Conservation (phyloP, 2,329 filamentous ascomycete genomes). For the Neobulgaria alba region DNA sequence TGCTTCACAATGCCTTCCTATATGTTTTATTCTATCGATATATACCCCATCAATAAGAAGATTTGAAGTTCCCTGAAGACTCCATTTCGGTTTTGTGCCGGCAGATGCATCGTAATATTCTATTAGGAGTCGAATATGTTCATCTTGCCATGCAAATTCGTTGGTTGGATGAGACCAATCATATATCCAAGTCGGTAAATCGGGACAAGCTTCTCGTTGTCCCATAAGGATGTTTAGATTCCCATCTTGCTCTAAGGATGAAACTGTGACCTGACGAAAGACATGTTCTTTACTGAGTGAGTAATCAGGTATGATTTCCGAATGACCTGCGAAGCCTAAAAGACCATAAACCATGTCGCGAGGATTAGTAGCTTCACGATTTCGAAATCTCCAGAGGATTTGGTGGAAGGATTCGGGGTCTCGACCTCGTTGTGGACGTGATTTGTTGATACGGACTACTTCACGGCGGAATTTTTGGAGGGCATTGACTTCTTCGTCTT, state of each 20-base stretch:
- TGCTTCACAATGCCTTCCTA: neutral
- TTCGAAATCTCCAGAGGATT: neutral
- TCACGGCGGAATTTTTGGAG: neutral
- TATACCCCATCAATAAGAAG: neutral
- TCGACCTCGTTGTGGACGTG: neutral
- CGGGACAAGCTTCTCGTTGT: neutral
- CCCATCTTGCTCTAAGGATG: neutral
- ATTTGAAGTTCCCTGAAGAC: no score
- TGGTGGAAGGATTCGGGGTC: neutral
- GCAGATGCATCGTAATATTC: neutral
- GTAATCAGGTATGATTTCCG: conserved; percentile 2
- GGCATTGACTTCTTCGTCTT: neutral
- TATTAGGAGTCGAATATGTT: neutral
- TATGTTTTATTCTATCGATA: neutral
- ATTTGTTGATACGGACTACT: neutral
- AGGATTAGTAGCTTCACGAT: conserved; percentile 2
- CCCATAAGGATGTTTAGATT: conserved; percentile 1
- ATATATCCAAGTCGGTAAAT: conserved; percentile 2
- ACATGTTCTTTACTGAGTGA: conserved; percentile 1
- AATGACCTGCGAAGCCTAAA: conserved; percentile 1
- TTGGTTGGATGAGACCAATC: conserved; percentile 2
- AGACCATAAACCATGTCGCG: conserved; percentile 7
- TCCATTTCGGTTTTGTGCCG: neutral
- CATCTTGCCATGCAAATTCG: neutral
- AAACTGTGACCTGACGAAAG: neutral